Base-by-base conservation (phyloP, 208 protist species). In the Paratrypanosoma confusum region DNA sequence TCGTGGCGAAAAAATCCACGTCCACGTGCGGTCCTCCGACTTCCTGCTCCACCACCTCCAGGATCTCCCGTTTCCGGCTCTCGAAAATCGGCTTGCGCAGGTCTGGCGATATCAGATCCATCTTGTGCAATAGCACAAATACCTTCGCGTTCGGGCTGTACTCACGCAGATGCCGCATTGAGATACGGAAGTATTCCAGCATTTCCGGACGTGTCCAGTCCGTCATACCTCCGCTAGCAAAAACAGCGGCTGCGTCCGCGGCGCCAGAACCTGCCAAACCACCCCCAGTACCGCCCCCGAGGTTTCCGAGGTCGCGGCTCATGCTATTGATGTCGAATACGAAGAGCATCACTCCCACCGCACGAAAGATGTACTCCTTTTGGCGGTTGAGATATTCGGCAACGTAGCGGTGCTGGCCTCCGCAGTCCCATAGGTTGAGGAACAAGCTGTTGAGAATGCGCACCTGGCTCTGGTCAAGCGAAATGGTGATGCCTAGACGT, bases 351-450 rank as follows among this genome's bases (percentile, higher is more conserved):
- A 98, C 94, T 14, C 89, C 93, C 2, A 99, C 97, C 64, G 97
- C 97, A 25, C 90, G 65, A 61, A 99, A 99, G 23, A 99, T 99
- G 71, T 98, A 97, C 64, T 99, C 96, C 44, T 92, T 80, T 58
- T 99, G 96, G 28, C 81, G 87, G 32, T 78, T 88, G 18, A 99
- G 85, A 68, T 99, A 99, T 49, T 96, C 96, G 22, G 97, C 83
- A 54, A 99, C 97, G 73, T 98, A 99, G 25, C 79, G 76, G 53
- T 98, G 95, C 71, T 99, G 96, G 16, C 97, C 97, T 14, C 97
- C 97, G 64, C 97, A 99, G 76, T 99, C 97, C 96, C 96, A 99
- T 4, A 99, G 70, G 67, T 99, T 99, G 3, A 99, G 81, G 25
- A 97, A 96, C 3, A 99, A 71, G 55, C 99, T 99, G 41, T 97